These are phyloP conservation scores for Coemansia sp. DNA, from an alignment of 192 early-diverging fungal genomes.

Conservation along the genomic window DNA sequence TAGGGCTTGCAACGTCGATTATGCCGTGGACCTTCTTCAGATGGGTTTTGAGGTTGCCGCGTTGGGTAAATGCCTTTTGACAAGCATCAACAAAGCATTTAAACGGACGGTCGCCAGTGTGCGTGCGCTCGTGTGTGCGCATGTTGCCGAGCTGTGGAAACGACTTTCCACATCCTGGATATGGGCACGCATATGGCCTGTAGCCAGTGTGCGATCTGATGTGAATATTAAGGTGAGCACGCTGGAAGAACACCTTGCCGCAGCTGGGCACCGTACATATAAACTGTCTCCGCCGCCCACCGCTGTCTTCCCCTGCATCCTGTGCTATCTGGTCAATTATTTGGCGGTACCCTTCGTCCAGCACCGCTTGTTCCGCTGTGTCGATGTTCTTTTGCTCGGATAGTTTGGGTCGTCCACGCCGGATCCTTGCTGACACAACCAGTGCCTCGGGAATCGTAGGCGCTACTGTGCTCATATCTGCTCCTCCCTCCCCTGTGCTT, in stretches of 20 bases:
- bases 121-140: slow-evolving; percentile 80
- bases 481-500: background rate
- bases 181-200: slow-evolving; percentile 60
- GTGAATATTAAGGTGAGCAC: slow-evolving; percentile 75
- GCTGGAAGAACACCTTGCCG: slow-evolving; percentile 66
- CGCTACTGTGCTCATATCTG: slow-evolving; percentile 27
- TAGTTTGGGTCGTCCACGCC: slow-evolving; percentile 47
- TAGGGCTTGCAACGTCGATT: background rate
- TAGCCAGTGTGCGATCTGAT: slow-evolving; percentile 59
- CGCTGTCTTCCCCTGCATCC: slow-evolving; percentile 45
- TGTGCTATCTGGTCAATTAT: slow-evolving; percentile 49
- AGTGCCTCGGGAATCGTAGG: slow-evolving; percentile 45
- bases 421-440: slow-evolving; percentile 46
- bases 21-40: slow-evolving; percentile 42
- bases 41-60: slow-evolving; percentile 66
- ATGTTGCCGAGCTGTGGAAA: slow-evolving; percentile 82
- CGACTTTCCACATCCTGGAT: slow-evolving; percentile 71
- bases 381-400: slow-evolving; percentile 22
- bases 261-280: slow-evolving; percentile 58
- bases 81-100: slow-evolving; percentile 67
- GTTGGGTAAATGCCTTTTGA: slow-evolving; percentile 71
- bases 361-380: slow-evolving; percentile 16
- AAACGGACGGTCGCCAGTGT: slow-evolving; percentile 75
- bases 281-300: slow-evolving; percentile 47
- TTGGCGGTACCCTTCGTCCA: slow-evolving; percentile 36